Evolutionary conservation across 768 basidiomycete species (phyloP).

Genomic region (Serendipita sp.): DNA sequence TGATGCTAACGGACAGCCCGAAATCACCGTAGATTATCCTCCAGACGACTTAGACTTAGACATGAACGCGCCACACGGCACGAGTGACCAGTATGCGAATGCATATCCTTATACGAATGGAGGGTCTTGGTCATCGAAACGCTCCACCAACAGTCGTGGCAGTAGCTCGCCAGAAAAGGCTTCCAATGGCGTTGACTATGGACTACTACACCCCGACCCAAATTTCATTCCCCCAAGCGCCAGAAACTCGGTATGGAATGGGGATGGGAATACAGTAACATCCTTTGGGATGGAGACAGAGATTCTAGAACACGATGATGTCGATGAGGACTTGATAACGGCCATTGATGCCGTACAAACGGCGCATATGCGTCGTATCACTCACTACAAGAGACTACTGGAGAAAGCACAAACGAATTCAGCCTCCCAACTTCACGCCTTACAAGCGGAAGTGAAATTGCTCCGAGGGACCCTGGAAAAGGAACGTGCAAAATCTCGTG

Average conservation of each 20-base stretch:
- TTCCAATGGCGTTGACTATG: not conserved
- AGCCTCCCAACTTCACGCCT: slow-evolving; percentile 68
- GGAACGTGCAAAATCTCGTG: slow-evolving; percentile 9
- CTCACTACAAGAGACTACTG: slow-evolving; percentile 61
- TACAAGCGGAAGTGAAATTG: slow-evolving; percentile 64
- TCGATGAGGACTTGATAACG: slow-evolving; percentile 51
- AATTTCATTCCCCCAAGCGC: not conserved
- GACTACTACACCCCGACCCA: not conserved
- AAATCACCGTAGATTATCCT: no score
- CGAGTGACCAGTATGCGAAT: not conserved
- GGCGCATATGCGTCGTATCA: slow-evolving; percentile 39
- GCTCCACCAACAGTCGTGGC: not conserved
- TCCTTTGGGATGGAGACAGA: slow-evolving; percentile 50
- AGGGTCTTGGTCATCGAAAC: not conserved
- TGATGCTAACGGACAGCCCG: no score
- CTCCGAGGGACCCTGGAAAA: slow-evolving; percentile 34
- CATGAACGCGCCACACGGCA: not conserved
- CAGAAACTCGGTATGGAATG: not conserved
- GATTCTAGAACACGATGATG: slow-evolving; percentile 33
- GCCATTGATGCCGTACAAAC: slow-evolving; percentile 27
- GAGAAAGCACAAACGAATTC: slow-evolving; percentile 66
- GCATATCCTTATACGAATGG: not conserved
- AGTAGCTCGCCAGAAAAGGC: not conserved
- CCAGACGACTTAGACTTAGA: not conserved
- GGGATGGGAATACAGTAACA: not conserved